Conservation (phyloP, 371 early-diverging fungal species). For the Dichotomocladium elegans region DNA sequence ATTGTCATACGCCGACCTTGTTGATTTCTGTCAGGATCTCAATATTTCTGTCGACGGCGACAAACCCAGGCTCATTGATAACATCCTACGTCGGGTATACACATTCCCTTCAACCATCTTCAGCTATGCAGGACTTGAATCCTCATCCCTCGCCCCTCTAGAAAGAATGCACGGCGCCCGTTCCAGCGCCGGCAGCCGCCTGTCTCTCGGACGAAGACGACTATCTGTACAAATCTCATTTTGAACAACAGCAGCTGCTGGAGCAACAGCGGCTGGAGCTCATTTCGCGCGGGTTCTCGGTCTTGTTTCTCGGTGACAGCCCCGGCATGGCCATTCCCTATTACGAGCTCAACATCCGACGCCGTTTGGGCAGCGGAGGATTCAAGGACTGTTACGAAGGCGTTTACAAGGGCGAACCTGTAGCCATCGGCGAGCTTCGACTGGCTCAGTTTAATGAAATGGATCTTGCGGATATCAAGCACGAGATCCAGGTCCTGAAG, state of each 20-base stretch:
- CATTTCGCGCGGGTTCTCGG: slow-evolving; percentile 52
- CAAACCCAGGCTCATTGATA: slow-evolving; percentile 57
- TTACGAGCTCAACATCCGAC: slow-evolving; percentile 51
- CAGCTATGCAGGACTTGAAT: background rate
- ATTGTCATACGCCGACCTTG: slow-evolving; percentile 64
- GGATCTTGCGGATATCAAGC: slow-evolving; percentile 70
- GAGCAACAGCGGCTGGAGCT: slow-evolving; percentile 28
- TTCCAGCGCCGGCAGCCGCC: slow-evolving; percentile 71
- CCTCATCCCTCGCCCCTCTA: slow-evolving; percentile 8
- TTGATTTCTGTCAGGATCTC: slow-evolving; percentile 72
- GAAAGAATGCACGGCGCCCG: slow-evolving; percentile 61
- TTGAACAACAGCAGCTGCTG: slow-evolving; percentile 19
- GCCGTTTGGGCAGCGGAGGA: slow-evolving; percentile 74
- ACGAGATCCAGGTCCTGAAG: slow-evolving; percentile 77
- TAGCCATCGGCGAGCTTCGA: slow-evolving; percentile 72
- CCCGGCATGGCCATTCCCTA: slow-evolving; percentile 59
- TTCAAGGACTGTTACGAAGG: slow-evolving; percentile 74
- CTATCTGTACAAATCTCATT: slow-evolving; percentile 32
- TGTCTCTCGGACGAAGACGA: slow-evolving; percentile 50
- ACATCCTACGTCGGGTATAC: slow-evolving; percentile 62
- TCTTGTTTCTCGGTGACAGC: slow-evolving; percentile 46
- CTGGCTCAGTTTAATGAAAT: slow-evolving; percentile 61
- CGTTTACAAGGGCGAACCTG: slow-evolving; percentile 37
- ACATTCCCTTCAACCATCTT: background rate
- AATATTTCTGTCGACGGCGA: slow-evolving; percentile 63